Evolutionary conservation across 1,284 basidiomycete species (phyloP).

Genomic region (Malassezia dermatis): DNA sequence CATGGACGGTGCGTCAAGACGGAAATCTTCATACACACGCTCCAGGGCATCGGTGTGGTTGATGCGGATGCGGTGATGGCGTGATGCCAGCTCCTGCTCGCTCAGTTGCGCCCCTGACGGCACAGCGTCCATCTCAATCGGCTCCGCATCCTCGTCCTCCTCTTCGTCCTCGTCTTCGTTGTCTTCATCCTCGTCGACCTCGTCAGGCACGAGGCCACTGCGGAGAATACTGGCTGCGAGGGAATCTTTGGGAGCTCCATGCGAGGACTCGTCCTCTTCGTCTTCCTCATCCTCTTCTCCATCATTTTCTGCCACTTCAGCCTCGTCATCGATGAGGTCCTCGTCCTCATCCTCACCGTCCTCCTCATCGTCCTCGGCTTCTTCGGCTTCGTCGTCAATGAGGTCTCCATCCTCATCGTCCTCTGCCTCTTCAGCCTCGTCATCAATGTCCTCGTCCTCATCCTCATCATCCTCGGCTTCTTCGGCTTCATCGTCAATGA

Average conservation of each 20-base stretch:
- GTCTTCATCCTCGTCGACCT: conserved; percentile 26
- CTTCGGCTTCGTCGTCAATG: conserved; percentile 19
- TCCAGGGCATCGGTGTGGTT: conserved; percentile 36
- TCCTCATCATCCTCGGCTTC: conserved; percentile 25
- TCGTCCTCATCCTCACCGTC: conserved; percentile 20
- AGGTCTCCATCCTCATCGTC: conserved; percentile 18
- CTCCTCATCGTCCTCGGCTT: conserved; percentile 21
- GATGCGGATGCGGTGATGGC: conserved; percentile 36
- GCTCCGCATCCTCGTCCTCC: conserved; percentile 20
- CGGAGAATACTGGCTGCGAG: conserved; percentile 41
- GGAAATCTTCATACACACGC: conserved; percentile 33
- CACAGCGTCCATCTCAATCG: conserved; percentile 28
- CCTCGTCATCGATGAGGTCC: conserved; percentile 13
- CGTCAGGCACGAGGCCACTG: conserved; percentile 28
- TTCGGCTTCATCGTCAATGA: conserved; percentile 15
- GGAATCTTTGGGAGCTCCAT: conserved; percentile 27
- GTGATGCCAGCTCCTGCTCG: conserved; percentile 26
- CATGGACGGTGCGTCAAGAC: conserved; percentile 25
- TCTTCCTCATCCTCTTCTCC: conserved; percentile 12
- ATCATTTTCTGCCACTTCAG: conserved; percentile 15
- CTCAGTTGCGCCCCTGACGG: conserved; percentile 31
- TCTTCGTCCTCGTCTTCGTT: conserved; percentile 28
- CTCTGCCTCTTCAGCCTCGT: conserved; percentile 14
- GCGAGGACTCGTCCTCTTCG: conserved; percentile 14
- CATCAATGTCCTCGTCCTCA: conserved; percentile 17